A percentile compares a stretch with the other conserved stretches of the same genome.
Conservation (phyloP, 2,329 filamentous ascomycete genomes). For the Coleophoma eucalyptorum region DNA sequence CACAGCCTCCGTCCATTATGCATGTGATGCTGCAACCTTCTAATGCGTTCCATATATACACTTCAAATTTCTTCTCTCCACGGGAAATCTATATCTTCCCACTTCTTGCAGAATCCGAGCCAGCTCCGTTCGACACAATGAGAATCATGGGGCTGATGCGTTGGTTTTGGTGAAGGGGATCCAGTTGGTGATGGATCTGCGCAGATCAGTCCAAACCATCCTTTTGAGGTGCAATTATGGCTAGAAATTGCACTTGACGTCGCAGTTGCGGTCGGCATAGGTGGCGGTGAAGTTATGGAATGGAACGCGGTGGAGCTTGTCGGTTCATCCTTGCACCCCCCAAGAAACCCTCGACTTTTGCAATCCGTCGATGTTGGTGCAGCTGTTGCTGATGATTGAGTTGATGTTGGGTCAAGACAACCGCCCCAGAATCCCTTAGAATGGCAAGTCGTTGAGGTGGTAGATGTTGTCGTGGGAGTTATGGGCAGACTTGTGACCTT, state of each 20-base stretch:
- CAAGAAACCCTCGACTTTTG: slow-evolving; percentile 52
- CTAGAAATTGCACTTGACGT: slow-evolving; percentile 16
- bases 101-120: slow-evolving; percentile 23
- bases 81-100: slow-evolving; percentile 7
- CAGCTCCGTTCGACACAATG: slow-evolving; percentile 20
- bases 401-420: slow-evolving; percentile 43
- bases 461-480: slow-evolving; percentile 16
- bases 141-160: slow-evolving; percentile 8
- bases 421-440: slow-evolving; percentile 40
- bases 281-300: slow-evolving; percentile 29
- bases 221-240: slow-evolving; percentile 19
- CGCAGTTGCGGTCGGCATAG: slow-evolving; percentile 14
- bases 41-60: slow-evolving; percentile 8
- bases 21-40: not conserved
- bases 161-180: slow-evolving; percentile 9
- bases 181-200: slow-evolving; percentile 19
- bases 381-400: slow-evolving; percentile 27
- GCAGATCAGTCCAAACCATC: slow-evolving; percentile 25
- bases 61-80: slow-evolving; percentile 22
- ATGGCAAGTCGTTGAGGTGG: slow-evolving; percentile 29
- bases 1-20: not conserved
- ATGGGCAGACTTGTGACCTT: slow-evolving; percentile 26
- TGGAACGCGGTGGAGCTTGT: slow-evolving; percentile 30
- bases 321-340: slow-evolving; percentile 46
- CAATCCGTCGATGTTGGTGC: slow-evolving; percentile 34